Evolutionary conservation across 2,329 filamentous ascomycete species (phyloP), one percentile per base, ranked within the genome.

Genomic region (Fusarium poae): DNA sequence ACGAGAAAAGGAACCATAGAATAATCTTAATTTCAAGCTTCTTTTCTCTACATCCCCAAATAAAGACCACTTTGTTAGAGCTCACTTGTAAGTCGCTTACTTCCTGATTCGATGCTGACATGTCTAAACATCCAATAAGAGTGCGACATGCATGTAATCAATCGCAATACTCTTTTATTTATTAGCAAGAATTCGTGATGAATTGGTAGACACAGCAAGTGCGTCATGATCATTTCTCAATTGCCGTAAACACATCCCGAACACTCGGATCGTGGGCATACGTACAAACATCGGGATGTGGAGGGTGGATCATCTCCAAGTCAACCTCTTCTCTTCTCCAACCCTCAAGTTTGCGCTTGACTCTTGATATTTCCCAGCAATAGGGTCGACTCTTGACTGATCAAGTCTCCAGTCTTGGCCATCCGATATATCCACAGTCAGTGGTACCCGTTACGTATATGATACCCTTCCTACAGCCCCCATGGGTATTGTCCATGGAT

Each of bases 11-110:
- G 13, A 16, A 18, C 32, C 32, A 34, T 4, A 3, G n/a, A 6
- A 4, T 13, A 66, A 66, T 64, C 62, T 66, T 62, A 67, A n/a
- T 57, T 67, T 52, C 46, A 59, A 67, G 62, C 63, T 63, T 67
- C 30, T 37, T 39, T 34, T 20, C 4, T 23, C 16, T 25, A 16
- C 30, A 29, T 27, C 4, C 18, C 18, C 7, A 12, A 44, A 21
- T 13, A 6, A 56, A n/a, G 7, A 1, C 18, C 29, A 35, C 5
- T 7, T 18, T 2, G 18, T 13, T 23, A 2, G 29, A 3, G 7
- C 23, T 18, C n/a, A 13, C 30, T 15, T 42, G 15, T 20, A 34
- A 30, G 8, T 27, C 11, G 18, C 6, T 12, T 20, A 12, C 30
- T 29, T 23, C 12, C 7, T 3, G 1, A 53, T 30, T 34, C 9